Base-by-base conservation (phyloP, 139 green algal species). In the Chlorella ohadii region DNA sequence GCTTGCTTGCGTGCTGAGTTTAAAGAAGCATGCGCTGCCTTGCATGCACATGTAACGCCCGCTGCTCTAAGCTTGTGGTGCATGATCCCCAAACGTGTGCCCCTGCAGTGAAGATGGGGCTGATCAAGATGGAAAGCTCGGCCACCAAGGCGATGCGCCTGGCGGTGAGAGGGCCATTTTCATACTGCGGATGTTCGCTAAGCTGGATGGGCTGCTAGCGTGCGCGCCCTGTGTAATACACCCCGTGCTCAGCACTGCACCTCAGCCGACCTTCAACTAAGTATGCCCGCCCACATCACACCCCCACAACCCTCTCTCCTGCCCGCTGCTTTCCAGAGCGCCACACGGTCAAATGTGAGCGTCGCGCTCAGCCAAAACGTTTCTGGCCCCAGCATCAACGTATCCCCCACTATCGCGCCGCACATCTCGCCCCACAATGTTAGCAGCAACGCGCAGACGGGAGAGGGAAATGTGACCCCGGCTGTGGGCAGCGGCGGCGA, bases 61-160 rank as follows among this genome's bases (percentile, higher is more conserved):
- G n/a, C n/a, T n/a, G n/a, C n/a, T n/a, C n/a, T n/a, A n/a, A n/a
- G n/a, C n/a, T n/a, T n/a, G n/a, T n/a, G n/a, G n/a, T n/a, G n/a
- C n/a, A n/a, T n/a, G n/a, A n/a, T n/a, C n/a, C n/a, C n/a, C n/a
- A n/a, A n/a, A n/a, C n/a, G n/a, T n/a, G n/a, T n/a, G n/a, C n/a
- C n/a, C 41, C 41, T 68, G 76, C 76, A 82, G 76, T 59, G 76
- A 82, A 72, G 59, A 82, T 82, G 76, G 76, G 76, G 3, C 76
- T 82, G 36, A 56, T 82, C 34, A 72, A 72, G 36, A 71, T 59
- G 25, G 76, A 82, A 36, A 72, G 23, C 63, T 72, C 71, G 59
- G 25, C 72, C 36, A 71, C 76, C 1, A n/a, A 41, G 56, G 59
- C 59, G 15, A 31, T 71, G 27, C 76, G 76, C 5, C 38, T 82